These are phyloP conservation scores for Boletus tomentosulus DNA, from an alignment of 768 basidiomycete species.

Conservation along the genomic window DNA sequence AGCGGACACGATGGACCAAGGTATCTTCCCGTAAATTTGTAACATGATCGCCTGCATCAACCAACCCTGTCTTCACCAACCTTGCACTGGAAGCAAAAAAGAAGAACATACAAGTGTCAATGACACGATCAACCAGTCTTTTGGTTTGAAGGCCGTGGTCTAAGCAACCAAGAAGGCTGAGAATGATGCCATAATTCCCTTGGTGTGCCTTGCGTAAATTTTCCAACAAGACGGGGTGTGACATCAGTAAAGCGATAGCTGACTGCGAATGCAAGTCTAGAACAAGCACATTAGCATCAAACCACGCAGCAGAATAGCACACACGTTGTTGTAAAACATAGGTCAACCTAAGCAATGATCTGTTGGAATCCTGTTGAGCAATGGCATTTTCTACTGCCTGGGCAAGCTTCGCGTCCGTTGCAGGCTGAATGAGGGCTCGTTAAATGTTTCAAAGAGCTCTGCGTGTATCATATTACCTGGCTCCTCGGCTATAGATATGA, in stretches of 20 bases:
- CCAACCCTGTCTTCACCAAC: neutral
- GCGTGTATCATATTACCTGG: slow-evolving; percentile 22
- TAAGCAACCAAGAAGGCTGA: slow-evolving; percentile 89
- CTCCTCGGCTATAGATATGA: slow-evolving; percentile 19
- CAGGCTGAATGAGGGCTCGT: slow-evolving; percentile 26
- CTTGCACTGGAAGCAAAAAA: neutral
- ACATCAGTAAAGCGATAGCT: slow-evolving; percentile 80
- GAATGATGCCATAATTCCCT: slow-evolving; percentile 88
- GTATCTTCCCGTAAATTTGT: slow-evolving; percentile 90
- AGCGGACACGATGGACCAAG: slow-evolving; percentile 75
- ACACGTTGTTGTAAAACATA: slow-evolving; percentile 77
- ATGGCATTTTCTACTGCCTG: slow-evolving; percentile 71
- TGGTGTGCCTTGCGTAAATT: slow-evolving; percentile 85
- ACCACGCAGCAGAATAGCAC: slow-evolving; percentile 11
- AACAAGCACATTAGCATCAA: neutral
- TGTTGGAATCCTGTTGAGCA: slow-evolving; percentile 75
- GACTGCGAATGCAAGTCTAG: slow-evolving; percentile 72
- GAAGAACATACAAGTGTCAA: slow-evolving; percentile 58
- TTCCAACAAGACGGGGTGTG: slow-evolving; percentile 76
- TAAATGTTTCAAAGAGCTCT: neutral
- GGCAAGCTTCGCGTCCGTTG: slow-evolving; percentile 55
- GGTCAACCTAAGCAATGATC: slow-evolving; percentile 71
- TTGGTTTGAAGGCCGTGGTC: slow-evolving; percentile 87
- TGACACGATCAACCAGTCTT: slow-evolving; percentile 82
- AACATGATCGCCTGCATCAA: slow-evolving; percentile 75